phyloP scores from a whole-genome alignment of 2,329 filamentous ascomycete genomes.

The Chrysoporthe austroafricana region DNA sequence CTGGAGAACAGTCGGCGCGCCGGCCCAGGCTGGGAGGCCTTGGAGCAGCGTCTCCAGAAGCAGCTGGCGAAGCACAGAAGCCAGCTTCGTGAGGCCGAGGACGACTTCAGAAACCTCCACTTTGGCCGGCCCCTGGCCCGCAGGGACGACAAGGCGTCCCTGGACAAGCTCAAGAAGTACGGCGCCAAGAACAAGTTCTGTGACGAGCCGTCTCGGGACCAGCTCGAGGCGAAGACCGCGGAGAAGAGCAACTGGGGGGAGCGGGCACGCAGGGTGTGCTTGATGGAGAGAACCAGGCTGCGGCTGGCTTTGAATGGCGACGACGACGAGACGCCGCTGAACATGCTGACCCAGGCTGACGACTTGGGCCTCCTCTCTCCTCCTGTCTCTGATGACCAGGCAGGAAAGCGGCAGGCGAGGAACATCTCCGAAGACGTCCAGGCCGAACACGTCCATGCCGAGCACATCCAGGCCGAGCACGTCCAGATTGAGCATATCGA shows the following conservation, averaged over 20 bases:
- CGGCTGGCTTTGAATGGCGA: not conserved
- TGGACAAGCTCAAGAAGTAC: not conserved
- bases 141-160: not conserved
- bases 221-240: not conserved
- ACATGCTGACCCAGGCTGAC: not conserved
- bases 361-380: not conserved
- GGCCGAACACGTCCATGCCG: too few relatives aligned
- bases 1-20: not conserved
- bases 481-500: too few relatives aligned
- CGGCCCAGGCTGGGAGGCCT: not conserved
- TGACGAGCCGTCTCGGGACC: not conserved
- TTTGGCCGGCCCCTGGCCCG: not conserved
- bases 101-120: not conserved
- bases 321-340: not conserved
- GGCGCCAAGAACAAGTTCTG: not conserved
- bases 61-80: not conserved
- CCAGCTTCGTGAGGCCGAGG: not conserved
- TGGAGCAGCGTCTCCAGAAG: not conserved
- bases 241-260: slow-evolving; percentile 2
- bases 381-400: not conserved
- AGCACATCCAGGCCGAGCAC: too few relatives aligned
- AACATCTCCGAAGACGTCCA: too few relatives aligned
- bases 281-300: not conserved
- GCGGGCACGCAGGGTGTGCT: not conserved
- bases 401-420: too few relatives aligned